These are phyloP conservation scores for Sugiyamaella castrensis DNA, from an alignment of 1,139 yeast species.

Conservation along the genomic window DNA sequence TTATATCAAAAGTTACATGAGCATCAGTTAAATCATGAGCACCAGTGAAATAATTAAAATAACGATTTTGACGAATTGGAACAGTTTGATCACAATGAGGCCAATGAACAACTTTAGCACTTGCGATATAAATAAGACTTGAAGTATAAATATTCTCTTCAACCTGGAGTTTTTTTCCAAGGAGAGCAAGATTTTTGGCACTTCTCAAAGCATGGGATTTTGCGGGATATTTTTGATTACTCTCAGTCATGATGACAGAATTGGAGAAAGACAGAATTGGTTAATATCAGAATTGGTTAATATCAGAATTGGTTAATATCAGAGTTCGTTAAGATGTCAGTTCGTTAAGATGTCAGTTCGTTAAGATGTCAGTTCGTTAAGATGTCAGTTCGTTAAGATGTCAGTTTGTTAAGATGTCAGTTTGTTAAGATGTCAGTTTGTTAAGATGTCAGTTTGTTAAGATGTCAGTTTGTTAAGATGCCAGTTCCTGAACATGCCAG, in stretches of 20 bases:
- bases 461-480: no score
- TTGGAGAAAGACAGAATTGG: no score
- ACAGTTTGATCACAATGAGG: conserved; percentile 79
- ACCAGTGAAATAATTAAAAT: conserved; percentile 87
- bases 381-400: no score
- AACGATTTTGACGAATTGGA: conserved; percentile 84
- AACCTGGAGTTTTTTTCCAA: conserved; percentile 21
- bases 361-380: no score
- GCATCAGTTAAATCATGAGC: conserved; percentile 70
- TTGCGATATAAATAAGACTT: conserved; percentile 56
- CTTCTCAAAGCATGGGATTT: conserved; percentile 52
- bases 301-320: no score
- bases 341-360: no score
- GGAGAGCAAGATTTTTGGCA: conserved; percentile 36
- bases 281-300: no score
- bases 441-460: no score
- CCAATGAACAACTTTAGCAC: conserved; percentile 58
- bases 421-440: no score
- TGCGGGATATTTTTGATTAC: conserved; percentile 51
- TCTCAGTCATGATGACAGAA: conserved; percentile 2
- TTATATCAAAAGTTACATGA: conserved; percentile 58
- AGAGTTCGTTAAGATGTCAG: no score
- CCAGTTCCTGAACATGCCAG: no score
- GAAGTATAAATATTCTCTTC: conserved; percentile 21
- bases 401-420: no score